Conservation (phyloP, 2,329 filamentous ascomycete species). For the Penicillium sp. region DNA sequence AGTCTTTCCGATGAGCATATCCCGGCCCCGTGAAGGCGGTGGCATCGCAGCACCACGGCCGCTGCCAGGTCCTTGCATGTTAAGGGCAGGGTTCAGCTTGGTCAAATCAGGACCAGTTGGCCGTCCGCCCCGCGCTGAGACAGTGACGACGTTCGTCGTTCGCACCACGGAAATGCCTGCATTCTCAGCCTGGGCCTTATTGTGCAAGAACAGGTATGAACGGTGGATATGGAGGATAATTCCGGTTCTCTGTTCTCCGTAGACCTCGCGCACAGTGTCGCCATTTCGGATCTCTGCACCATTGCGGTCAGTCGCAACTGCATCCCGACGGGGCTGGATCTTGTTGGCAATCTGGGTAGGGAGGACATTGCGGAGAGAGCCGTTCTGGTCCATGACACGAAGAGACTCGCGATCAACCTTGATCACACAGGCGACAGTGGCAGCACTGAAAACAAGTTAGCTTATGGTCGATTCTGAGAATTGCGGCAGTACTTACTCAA, state of each 20-base stretch:
- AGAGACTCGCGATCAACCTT: conserved; percentile 93
- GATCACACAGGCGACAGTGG: conserved; percentile 87
- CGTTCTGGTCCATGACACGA: conserved; percentile 84
- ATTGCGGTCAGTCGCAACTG: conserved; percentile 86
- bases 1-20: conserved; percentile 83
- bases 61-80: conserved; percentile 58
- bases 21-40: conserved; percentile 71
- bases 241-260: conserved; percentile 78
- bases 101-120: conserved; percentile 72
- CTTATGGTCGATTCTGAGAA: neutral
- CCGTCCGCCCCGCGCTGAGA: conserved; percentile 89
- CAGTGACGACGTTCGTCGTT: conserved; percentile 77
- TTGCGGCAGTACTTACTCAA: conserved; percentile 57
- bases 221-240: conserved; percentile 92
- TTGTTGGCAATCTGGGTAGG: conserved; percentile 91
- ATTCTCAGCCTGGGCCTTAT: conserved; percentile 77
- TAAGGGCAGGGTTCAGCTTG: conserved; percentile 87
- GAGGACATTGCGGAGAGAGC: conserved; percentile 73
- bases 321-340: conserved; percentile 73
- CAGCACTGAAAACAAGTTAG: conserved; percentile 51
- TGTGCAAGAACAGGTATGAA: conserved; percentile 86
- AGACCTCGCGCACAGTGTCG: conserved; percentile 86
- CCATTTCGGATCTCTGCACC: conserved; percentile 88
- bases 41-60: conserved; percentile 49
- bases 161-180: conserved; percentile 84